phyloP scores from a whole-genome alignment of 2,329 filamentous ascomycete genomes.

The Dryadomyces sulphureus region DNA sequence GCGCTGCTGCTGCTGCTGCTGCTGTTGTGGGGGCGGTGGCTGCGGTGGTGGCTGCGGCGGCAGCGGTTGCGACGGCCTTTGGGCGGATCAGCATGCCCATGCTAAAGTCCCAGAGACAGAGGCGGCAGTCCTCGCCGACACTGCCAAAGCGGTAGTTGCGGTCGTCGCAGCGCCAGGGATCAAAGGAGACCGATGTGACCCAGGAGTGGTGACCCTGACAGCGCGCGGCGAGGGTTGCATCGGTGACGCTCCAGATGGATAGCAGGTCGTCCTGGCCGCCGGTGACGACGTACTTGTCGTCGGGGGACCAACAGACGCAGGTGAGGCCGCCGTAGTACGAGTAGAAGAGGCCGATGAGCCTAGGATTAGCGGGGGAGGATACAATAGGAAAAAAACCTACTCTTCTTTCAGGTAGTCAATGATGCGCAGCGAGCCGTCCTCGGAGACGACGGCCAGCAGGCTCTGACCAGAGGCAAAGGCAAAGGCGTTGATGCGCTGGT shows the following conservation, averaged over 20 bases:
- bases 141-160: conserved; percentile 91
- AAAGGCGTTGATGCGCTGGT: conserved; percentile 80
- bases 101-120: conserved; percentile 94
- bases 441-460: conserved; percentile 78
- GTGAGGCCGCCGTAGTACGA: conserved; percentile 89
- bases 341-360: conserved; percentile 72
- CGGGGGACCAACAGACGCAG: conserved; percentile 94
- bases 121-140: conserved; percentile 81
- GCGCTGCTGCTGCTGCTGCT: neutral
- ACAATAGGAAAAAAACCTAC: conserved; percentile 30
- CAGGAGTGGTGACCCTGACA: conserved; percentile 94
- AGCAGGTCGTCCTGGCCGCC: conserved; percentile 93
- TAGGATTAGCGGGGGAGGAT: conserved; percentile 18
- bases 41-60: conserved; percentile 1
- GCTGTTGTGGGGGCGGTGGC: conserved; percentile 1
- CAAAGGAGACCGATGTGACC: conserved; percentile 87
- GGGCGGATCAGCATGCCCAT: conserved; percentile 91
- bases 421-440: conserved; percentile 78
- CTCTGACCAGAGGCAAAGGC: conserved; percentile 81
- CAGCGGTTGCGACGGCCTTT: conserved; percentile 43
- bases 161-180: conserved; percentile 93
- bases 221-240: conserved; percentile 71
- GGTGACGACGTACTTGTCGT: conserved; percentile 88
- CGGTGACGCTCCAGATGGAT: conserved; percentile 84
- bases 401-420: conserved; percentile 87